A percentile compares a stretch with the other conserved stretches of the same genome.
Evolutionary conservation across 352 stramenopile species (phyloP).

Genomic region (Phytophthora rubi): DNA sequence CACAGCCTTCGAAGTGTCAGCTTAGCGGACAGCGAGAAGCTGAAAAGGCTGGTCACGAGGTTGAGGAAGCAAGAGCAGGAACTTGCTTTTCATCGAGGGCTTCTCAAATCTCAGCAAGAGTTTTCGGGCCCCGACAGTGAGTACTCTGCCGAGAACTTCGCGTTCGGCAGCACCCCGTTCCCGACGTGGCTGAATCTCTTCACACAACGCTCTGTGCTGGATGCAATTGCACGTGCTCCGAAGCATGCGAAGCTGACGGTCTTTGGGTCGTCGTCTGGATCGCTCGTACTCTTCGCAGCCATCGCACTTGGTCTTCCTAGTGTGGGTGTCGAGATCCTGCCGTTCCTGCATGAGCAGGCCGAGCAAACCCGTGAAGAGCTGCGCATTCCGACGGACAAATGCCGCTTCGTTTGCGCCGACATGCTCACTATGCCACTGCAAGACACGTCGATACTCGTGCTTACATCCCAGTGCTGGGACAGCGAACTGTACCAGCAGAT

Average conservation of each 20-base stretch:
- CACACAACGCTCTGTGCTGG: constrained; percentile 16
- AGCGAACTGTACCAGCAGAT: constrained; percentile 38
- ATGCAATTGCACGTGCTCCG: constrained; percentile 9
- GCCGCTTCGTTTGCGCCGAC: constrained; percentile 46
- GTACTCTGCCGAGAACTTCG: constrained; percentile 61
- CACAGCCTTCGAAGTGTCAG: constrained; percentile 7
- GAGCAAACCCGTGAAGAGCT: constrained; percentile 23
- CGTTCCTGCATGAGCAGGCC: constrained; percentile 45
- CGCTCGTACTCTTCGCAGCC: constrained; percentile 57
- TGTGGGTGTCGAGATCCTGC: constrained; percentile 59
- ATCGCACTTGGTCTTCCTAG: constrained; percentile 37
- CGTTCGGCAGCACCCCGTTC: constrained; percentile 64
- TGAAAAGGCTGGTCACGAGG: constrained; percentile 25
- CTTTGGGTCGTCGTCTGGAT: constrained; percentile 64
- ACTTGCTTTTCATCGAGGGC: constrained; percentile 38
- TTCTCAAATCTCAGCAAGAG: constrained; percentile 36
- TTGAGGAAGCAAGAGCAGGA: constrained; percentile 43
- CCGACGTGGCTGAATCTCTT: constrained; percentile 52
- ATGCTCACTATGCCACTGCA: constrained; percentile 48
- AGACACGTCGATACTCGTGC: constrained; percentile 42
- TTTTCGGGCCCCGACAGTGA: constrained; percentile 7
- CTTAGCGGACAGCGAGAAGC: constrained; percentile 2
- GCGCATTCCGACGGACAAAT: constrained; percentile 13
- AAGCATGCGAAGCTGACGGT: constrained; percentile 33
- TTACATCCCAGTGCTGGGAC: constrained; percentile 77